Percentiles rank a stretch among this genome's conserved stretches.
phyloP scores from a whole-genome alignment of 2,329 filamentous ascomycete genomes.

The Verticillium nonalfalfae region DNA sequence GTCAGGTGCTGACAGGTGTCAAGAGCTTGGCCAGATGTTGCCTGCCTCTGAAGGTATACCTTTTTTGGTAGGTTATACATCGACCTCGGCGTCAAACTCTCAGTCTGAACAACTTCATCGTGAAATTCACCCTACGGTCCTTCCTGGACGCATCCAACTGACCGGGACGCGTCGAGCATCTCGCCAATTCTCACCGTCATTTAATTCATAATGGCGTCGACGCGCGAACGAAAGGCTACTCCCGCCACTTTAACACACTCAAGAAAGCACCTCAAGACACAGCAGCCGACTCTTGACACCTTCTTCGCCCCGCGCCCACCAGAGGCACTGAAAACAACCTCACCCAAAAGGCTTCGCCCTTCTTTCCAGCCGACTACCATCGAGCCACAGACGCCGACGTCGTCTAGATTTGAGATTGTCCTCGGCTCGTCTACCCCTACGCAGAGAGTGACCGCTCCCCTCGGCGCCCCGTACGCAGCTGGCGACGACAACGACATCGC shows the following conservation, averaged over 20 bases:
- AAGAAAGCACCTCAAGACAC: not conserved
- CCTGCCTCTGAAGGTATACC: too few relatives aligned
- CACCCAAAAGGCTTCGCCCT: not conserved
- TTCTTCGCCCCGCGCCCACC: not conserved
- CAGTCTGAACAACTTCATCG: not conserved
- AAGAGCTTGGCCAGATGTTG: too few relatives aligned
- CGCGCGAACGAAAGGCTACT: not conserved
- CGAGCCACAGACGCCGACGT: constrained; percentile 3
- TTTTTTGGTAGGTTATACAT: too few relatives aligned
- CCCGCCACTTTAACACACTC: not conserved
- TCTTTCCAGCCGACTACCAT: not conserved
- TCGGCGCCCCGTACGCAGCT: not conserved
- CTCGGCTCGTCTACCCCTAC: not conserved
- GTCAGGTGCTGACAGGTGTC: too few relatives aligned
- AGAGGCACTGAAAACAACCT: not conserved
- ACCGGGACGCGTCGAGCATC: not conserved
- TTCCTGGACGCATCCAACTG: not conserved
- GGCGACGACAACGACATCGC: not conserved
- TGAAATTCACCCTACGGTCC: not conserved
- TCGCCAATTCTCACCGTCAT: not conserved
- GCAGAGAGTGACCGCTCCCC: not conserved
- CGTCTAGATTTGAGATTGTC: constrained; percentile 7
- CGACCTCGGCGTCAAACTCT: not conserved
- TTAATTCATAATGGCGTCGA: not conserved
- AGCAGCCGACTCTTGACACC: not conserved